Percentiles rank a stretch among this genome's conserved stretches.
Evolutionary conservation across 2,329 filamentous ascomycete genomes (phyloP).

Genomic region (Botrytis paeoniae): DNA sequence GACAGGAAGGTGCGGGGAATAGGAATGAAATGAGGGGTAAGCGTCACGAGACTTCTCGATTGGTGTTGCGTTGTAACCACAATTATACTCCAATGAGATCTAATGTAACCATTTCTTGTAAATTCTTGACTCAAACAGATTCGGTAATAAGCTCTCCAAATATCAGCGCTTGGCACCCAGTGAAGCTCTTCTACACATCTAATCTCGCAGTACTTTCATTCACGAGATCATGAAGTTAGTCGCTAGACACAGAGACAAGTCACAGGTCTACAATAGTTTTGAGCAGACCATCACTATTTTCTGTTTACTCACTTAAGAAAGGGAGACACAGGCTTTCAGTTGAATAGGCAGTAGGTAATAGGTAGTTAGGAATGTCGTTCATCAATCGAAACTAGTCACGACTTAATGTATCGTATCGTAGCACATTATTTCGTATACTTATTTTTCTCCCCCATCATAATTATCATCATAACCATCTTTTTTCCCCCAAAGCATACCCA

Average conservation of each 20-base stretch:
- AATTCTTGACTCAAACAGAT: neutral
- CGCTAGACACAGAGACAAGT: neutral
- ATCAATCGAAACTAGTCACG: neutral
- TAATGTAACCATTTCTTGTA: neutral
- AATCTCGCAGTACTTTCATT: neutral
- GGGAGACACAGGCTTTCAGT: neutral
- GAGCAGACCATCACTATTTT: neutral
- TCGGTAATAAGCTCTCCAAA: neutral
- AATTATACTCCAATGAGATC: neutral
- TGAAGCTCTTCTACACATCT: neutral
- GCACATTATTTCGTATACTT: neutral
- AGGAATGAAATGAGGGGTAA: slow-evolving; percentile 19
- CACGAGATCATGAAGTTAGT: neutral
- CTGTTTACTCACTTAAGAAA: neutral
- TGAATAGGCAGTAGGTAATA: neutral
- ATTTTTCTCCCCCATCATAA: neutral
- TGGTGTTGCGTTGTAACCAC: neutral
- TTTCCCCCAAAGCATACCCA: neutral
- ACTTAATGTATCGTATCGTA: neutral
- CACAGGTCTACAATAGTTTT: neutral
- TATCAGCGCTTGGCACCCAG: neutral
- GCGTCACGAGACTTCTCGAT: slow-evolving; percentile 8
- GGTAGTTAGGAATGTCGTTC: neutral
- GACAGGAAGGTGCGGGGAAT: neutral
- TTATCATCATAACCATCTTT: neutral